A percentile compares a stretch with the other conserved stretches of the same genome.
These are phyloP conservation scores for Stephanodiscus minutulus DNA, from an alignment of 108 stramenopile species.

Conservation along the genomic window DNA sequence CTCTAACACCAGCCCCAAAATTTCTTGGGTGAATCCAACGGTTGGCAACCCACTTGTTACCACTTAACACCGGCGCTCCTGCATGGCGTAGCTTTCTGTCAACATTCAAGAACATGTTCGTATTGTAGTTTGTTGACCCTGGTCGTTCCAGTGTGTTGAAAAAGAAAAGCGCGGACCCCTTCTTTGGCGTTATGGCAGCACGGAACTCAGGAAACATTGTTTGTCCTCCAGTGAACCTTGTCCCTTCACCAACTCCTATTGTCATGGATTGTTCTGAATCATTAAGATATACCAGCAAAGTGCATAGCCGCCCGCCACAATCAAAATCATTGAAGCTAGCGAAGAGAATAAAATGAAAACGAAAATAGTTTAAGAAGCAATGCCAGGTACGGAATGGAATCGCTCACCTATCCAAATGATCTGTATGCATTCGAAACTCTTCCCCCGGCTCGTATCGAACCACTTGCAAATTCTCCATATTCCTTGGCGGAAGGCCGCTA, in stretches of 20 bases:
- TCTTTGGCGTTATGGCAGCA: slow-evolving; percentile 18
- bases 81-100: slow-evolving; percentile 49
- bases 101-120: slow-evolving; percentile 42
- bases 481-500: slow-evolving; percentile 32
- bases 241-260: not conserved
- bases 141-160: slow-evolving; percentile 56
- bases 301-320: slow-evolving; percentile 51
- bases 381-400: not conserved
- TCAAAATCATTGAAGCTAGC: slow-evolving; percentile 47
- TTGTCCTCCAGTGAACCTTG: slow-evolving; percentile 37
- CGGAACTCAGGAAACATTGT: slow-evolving; percentile 48
- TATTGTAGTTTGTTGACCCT: slow-evolving; percentile 33
- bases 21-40: slow-evolving; percentile 53
- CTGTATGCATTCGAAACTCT: slow-evolving; percentile 54
- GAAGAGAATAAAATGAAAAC: not conserved
- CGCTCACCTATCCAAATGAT: slow-evolving; percentile 43
- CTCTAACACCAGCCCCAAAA: slow-evolving; percentile 43
- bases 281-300: slow-evolving; percentile 51
- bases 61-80: slow-evolving; percentile 39
- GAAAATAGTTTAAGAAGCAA: not conserved
- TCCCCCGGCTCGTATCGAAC: slow-evolving; percentile 46
- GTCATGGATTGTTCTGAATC: slow-evolving; percentile 11
- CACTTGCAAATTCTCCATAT: slow-evolving; percentile 61
- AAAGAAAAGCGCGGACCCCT: slow-evolving; percentile 50
- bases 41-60: slow-evolving; percentile 56